Base-by-base conservation (phyloP, 2,329 filamentous ascomycete species). In the Lachnellula willkommii region DNA sequence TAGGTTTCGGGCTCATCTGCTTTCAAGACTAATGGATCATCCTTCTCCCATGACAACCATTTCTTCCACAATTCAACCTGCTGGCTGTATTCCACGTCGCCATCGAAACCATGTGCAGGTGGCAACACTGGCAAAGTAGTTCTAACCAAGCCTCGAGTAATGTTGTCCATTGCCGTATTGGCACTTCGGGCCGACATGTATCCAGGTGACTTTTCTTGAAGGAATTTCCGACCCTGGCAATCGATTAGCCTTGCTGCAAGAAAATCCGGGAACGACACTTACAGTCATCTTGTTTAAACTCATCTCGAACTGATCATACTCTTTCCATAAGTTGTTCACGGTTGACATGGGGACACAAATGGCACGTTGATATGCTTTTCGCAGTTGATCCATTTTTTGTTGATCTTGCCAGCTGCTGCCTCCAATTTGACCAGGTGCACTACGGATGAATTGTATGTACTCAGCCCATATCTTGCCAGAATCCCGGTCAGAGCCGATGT, bases 151-250 rank as follows among this genome's bases (percentile, higher is more conserved):
- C 86, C 85, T 40, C 85, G 82, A 1, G 88, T 91, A 53, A 95
- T 85, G 67, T 95, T 95, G 54, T 96, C 90, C n/a, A 97, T 76
- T 39, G 91, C 89, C 43, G 89, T 93, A 68, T 90, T 90, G 43
- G 91, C 91, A 63, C 88, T 92, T 70, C 95, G 87, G 52, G 95
- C 94, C 15, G 92, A 95, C 91, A 99, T 96, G 71, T 97, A 99
- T 2, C 88, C 83, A 1, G 93, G 88, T 0, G 93, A 96, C 59
- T 88, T 87, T 68, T 99, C 94, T 69, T 96, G 91, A 4, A 99
- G 80, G 64, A 95, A 92, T 73, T 97, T 97, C 24, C 93, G 89
- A 43, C 90, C 94, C 88, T 93, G 51, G n/a, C 36, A 58, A 54
- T 58, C 46, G 9, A 17, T 66, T 54, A 61, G 52, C 59, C 62